These are phyloP conservation scores for Erysimum cheiri DNA, from an alignment of 441 rosid species.

Conservation along the genomic window DNA sequence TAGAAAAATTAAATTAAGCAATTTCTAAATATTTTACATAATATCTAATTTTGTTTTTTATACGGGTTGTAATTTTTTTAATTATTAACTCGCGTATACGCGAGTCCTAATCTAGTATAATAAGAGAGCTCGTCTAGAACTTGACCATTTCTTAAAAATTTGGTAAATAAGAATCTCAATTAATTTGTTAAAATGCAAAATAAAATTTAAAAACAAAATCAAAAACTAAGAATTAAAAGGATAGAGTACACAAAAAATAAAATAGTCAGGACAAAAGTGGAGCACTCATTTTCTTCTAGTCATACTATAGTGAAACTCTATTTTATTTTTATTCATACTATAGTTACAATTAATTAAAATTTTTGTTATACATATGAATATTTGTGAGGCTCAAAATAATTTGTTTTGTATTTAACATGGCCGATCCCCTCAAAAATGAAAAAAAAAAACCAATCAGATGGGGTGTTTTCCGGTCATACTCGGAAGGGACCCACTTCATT, in stretches of 20 bases:
- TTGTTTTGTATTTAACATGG: slow-evolving; percentile 36
- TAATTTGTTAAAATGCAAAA: not conserved
- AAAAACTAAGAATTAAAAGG: not conserved
- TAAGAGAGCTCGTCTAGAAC: too few relatives aligned
- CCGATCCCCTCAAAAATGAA: not conserved
- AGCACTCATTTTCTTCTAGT: slow-evolving; percentile 31
- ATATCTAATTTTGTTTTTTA: too few relatives aligned
- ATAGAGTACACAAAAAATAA: slow-evolving; percentile 13
- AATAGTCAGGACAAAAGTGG: slow-evolving; percentile 27
- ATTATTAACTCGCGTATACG: too few relatives aligned
- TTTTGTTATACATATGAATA: not conserved
- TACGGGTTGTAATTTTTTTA: too few relatives aligned
- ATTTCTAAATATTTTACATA: too few relatives aligned
- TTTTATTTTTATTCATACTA: not conserved
- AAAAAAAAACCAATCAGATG: slow-evolving; percentile 43
- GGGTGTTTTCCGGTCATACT: slow-evolving; percentile 42
- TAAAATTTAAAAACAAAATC: not conserved
- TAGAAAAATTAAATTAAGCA: too few relatives aligned
- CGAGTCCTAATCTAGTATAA: too few relatives aligned
- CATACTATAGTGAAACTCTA: slow-evolving; percentile 20
- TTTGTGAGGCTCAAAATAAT: slow-evolving; percentile 33
- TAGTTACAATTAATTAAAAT: slow-evolving; percentile 3
- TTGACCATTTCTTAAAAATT: too few relatives aligned
- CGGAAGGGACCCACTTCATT: slow-evolving; percentile 21
- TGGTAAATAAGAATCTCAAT: too few relatives aligned